phyloP scores from a whole-genome alignment of 2,329 filamentous ascomycete genomes.

The Elsinoe perseae region DNA sequence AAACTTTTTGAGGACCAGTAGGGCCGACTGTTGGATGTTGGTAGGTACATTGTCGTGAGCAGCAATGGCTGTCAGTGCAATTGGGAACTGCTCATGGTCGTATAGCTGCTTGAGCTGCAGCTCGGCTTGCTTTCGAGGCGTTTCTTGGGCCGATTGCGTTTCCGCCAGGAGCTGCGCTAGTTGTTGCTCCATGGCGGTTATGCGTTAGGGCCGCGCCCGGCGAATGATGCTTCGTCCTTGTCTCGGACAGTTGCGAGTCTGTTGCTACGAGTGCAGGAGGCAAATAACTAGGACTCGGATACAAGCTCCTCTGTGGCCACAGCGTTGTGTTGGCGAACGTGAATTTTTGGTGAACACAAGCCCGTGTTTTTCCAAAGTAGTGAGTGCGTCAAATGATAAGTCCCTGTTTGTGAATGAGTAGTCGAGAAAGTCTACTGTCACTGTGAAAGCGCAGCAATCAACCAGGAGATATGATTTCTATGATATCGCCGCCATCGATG shows the following conservation, averaged over 20 bases:
- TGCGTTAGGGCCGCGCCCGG: constrained; percentile 3
- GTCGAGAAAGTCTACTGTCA: too few species aligned
- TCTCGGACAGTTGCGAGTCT: neutral
- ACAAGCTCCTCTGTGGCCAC: neutral
- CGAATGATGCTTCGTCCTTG: neutral
- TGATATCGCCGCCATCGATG: neutral
- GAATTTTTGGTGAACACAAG: too few species aligned
- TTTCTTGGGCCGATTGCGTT: constrained; percentile 71
- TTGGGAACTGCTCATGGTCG: constrained; percentile 61
- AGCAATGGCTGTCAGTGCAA: constrained; percentile 73
- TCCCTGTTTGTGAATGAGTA: too few species aligned
- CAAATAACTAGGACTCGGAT: neutral
- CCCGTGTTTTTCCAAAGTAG: too few species aligned
- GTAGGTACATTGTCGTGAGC: constrained; percentile 65
- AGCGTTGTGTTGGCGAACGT: neutral
- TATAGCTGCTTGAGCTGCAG: constrained; percentile 67
- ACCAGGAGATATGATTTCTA: neutral
- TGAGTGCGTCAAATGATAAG: too few species aligned
- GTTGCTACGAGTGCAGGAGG: neutral
- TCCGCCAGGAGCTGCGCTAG: constrained; percentile 80
- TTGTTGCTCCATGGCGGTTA: constrained; percentile 72
- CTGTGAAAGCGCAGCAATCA: too few species aligned
- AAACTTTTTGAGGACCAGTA: constrained; percentile 73
- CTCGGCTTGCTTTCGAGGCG: constrained; percentile 77
- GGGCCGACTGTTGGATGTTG: constrained; percentile 72